These are phyloP conservation scores for Pontederia paniculata DNA, from an alignment of 176 grass and related monocot genomes.

Conservation along the genomic window DNA sequence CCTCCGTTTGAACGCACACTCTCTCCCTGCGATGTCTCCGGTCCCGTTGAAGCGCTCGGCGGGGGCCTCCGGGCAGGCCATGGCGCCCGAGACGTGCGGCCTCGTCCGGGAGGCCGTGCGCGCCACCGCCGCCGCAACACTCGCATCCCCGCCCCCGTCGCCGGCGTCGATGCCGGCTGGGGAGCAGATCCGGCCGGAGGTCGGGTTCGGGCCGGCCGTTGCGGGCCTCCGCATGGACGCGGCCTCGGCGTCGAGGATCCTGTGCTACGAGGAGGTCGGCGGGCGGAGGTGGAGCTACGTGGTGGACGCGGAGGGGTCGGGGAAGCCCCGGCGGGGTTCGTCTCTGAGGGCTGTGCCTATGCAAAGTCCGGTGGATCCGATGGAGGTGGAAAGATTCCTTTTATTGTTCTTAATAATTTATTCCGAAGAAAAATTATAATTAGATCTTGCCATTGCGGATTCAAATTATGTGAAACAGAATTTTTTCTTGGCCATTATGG, in stretches of 20 bases:
- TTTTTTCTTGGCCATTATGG: too few species aligned
- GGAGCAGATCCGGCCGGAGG: constrained; percentile 14
- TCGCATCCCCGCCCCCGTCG: background rate
- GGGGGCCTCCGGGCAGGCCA: constrained; percentile 35
- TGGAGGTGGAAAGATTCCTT: constrained; percentile 36
- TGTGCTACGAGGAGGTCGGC: constrained; percentile 89
- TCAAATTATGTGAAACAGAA: too few species aligned
- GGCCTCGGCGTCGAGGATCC: constrained; percentile 30
- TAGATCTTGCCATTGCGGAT: too few species aligned
- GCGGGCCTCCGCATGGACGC: constrained; percentile 3
- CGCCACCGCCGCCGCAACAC: constrained; percentile 26
- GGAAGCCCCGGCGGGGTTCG: constrained; percentile 12
- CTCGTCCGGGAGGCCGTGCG: constrained; percentile 51
- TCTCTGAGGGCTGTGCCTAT: constrained; percentile 58
- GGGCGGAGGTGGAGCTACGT: constrained; percentile 88
- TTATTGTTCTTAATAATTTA: background rate
- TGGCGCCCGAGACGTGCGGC: constrained; percentile 36
- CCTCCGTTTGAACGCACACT: too few species aligned
- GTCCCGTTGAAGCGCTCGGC: constrained; percentile 35
- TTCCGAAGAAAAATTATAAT: too few species aligned
- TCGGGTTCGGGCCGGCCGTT: constrained; percentile 31
- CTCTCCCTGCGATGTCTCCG: constrained; percentile 38
- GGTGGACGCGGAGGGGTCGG: constrained; percentile 28
- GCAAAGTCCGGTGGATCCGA: constrained; percentile 58
- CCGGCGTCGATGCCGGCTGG: background rate